These are phyloP conservation scores for Fusarium nygamai DNA, from an alignment of 2,329 filamentous ascomycete genomes.

Conservation along the genomic window DNA sequence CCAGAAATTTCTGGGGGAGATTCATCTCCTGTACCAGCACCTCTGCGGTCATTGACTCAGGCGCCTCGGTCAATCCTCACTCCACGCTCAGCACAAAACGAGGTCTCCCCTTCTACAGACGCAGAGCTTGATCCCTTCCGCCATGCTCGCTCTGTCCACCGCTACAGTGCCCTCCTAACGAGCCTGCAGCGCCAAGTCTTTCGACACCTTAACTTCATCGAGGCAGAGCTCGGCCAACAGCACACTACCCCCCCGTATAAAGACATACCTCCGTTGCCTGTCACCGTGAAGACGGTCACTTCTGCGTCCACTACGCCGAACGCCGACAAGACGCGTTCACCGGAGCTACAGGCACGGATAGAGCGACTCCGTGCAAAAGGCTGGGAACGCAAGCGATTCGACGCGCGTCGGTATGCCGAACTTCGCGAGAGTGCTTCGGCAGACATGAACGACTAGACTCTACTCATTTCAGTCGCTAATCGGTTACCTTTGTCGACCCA, in stretches of 20 bases:
- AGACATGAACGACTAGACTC: slow-evolving; percentile 52
- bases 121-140: slow-evolving; percentile 50
- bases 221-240: slow-evolving; percentile 48
- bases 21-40: not conserved
- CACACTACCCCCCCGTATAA: slow-evolving; percentile 39
- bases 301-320: slow-evolving; percentile 23
- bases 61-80: slow-evolving; percentile 30
- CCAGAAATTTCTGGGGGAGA: slow-evolving; percentile 34
- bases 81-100: slow-evolving; percentile 18
- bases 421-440: slow-evolving; percentile 62
- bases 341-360: slow-evolving; percentile 62
- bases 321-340: slow-evolving; percentile 49
- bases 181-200: slow-evolving; percentile 60
- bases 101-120: slow-evolving; percentile 20
- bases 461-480: not conserved
- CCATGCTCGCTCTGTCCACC: slow-evolving; percentile 57
- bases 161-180: slow-evolving; percentile 60
- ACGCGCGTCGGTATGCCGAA: slow-evolving; percentile 62
- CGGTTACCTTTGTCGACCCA: not conserved
- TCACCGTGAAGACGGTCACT: not conserved
- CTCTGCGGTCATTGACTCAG: slow-evolving; percentile 22
- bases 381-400: slow-evolving; percentile 67
- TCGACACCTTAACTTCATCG: slow-evolving; percentile 59
- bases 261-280: not conserved
- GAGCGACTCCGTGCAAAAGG: slow-evolving; percentile 63